phyloP scores from a whole-genome alignment of 768 basidiomycete species.

The Mycena maculata region DNA sequence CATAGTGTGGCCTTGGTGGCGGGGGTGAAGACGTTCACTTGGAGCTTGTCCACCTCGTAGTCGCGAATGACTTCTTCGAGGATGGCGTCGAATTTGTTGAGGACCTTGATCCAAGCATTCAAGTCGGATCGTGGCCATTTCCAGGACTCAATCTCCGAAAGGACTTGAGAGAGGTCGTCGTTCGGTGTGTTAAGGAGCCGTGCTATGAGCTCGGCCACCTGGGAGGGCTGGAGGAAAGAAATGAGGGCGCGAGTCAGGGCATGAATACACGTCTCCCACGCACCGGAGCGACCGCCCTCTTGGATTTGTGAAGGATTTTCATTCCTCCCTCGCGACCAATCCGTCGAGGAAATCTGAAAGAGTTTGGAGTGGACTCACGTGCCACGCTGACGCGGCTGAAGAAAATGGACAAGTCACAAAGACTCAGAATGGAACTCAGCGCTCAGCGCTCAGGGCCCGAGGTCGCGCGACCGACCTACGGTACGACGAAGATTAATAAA shows the following conservation, averaged over 20 bases:
- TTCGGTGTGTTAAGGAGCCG: conserved; percentile 74
- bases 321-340: conserved; percentile 69
- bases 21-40: conserved; percentile 82
- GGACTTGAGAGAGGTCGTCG: conserved; percentile 75
- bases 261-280: conserved; percentile 42
- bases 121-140: conserved; percentile 96
- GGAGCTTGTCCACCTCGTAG: conserved; percentile 89
- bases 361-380: neutral
- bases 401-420: too few species aligned
- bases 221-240: conserved; percentile 53
- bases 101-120: conserved; percentile 94
- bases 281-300: conserved; percentile 84
- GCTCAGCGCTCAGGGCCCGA: too few species aligned
- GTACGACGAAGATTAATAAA: too few species aligned
- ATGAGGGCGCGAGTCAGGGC: conserved; percentile 30
- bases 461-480: too few species aligned
- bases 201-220: conserved; percentile 83
- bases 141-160: conserved; percentile 84
- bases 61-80: conserved; percentile 85
- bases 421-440: too few species aligned
- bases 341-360: conserved; percentile 41
- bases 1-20: conserved; percentile 78
- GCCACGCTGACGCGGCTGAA: too few species aligned
- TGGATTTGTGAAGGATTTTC: conserved; percentile 90
- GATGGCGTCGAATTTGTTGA: conserved; percentile 95